Evolutionary conservation across 345 rosid genomes (phyloP).

Genomic region (Eucalyptus tenuipes): DNA sequence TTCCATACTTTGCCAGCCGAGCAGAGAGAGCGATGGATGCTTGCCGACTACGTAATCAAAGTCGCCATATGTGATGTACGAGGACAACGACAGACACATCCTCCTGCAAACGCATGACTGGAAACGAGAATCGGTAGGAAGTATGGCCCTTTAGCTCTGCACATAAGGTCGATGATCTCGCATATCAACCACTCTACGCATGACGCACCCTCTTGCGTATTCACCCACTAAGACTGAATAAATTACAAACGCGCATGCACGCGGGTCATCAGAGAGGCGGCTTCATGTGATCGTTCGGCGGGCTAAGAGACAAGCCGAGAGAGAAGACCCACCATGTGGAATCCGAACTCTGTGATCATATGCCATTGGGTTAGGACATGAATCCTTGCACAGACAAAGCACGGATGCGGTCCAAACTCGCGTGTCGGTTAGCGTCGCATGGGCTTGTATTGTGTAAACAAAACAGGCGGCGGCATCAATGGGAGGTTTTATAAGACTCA

Average conservation of each 20-base stretch:
- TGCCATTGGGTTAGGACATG: background rate
- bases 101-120: background rate
- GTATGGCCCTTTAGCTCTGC: background rate
- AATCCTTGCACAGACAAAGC: background rate
- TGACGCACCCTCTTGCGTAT: background rate
- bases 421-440: background rate
- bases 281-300: background rate
- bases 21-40: background rate
- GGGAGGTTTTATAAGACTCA: background rate
- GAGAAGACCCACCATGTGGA: background rate
- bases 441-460: background rate
- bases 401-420: background rate
- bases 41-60: background rate
- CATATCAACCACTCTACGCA: background rate
- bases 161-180: background rate
- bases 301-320: background rate
- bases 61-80: background rate
- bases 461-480: background rate
- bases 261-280: background rate
- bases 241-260: background rate
- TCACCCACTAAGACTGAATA: background rate
- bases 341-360: background rate
- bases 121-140: background rate
- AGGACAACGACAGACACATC: background rate
- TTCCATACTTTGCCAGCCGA: background rate